A percentile compares a stretch with the other conserved stretches of the same genome.
phyloP scores from a whole-genome alignment of 345 rosid species.

The Toxicodendron radicans region DNA sequence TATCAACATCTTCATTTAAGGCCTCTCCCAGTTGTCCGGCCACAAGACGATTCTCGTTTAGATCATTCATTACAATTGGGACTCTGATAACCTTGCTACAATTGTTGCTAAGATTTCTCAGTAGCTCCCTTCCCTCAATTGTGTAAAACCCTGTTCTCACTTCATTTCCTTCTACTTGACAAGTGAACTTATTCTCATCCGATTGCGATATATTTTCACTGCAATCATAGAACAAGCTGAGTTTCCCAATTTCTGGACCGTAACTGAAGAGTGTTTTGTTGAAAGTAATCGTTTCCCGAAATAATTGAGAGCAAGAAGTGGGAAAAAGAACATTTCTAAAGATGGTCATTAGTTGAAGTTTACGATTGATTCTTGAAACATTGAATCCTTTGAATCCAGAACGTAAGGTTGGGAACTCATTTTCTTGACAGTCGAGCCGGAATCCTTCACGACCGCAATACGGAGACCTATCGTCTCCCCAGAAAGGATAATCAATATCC shows the following conservation, averaged over 20 bases:
- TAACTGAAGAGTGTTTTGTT: neutral
- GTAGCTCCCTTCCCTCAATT: neutral
- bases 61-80: constrained; percentile 7
- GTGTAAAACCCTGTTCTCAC: neutral
- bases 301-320: neutral
- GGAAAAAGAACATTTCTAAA: constrained; percentile 20
- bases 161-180: accelerated
- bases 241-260: neutral
- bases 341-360: constrained; percentile 4
- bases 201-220: neutral
- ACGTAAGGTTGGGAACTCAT: neutral
- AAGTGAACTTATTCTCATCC: neutral
- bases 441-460: constrained; percentile 43
- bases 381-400: neutral
- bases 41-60: neutral
- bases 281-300: neutral
- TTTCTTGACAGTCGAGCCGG: constrained; percentile 30
- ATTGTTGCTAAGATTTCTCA: neutral
- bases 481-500: constrained; percentile 45
- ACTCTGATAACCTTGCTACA: constrained; percentile 6
- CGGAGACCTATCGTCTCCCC: constrained; percentile 29
- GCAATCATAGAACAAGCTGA: constrained; percentile 41
- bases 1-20: constrained; percentile 25
- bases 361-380: neutral
- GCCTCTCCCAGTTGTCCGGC: accelerated